Evolutionary conservation across 116 monocot genomes (phyloP).

Genomic region (Iris pallida): DNA sequence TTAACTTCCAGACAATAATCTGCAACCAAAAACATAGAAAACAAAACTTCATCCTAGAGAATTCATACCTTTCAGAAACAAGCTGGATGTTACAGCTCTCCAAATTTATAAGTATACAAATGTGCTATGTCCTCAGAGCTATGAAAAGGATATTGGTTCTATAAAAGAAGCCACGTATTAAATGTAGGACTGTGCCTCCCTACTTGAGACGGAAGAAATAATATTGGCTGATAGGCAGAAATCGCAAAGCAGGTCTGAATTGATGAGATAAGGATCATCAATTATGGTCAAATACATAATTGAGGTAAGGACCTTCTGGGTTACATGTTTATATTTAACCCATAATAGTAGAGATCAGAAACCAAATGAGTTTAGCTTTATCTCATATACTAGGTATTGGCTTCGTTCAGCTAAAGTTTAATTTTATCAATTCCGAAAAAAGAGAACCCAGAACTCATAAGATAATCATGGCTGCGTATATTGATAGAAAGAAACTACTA

Average conservation of each 20-base stretch:
- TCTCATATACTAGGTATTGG: too few species aligned
- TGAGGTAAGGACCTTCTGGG: too few species aligned
- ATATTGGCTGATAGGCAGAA: background rate
- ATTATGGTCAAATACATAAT: too few species aligned
- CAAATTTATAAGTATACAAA: background rate
- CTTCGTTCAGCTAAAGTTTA: too few species aligned
- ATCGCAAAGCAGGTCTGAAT: background rate
- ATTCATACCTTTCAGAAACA: background rate
- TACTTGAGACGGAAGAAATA: background rate
- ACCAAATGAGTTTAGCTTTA: too few species aligned
- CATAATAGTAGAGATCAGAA: too few species aligned
- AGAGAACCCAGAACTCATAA: too few species aligned
- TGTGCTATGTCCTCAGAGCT: background rate
- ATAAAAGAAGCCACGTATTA: background rate
- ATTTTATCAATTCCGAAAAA: too few species aligned
- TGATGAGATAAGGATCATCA: background rate
- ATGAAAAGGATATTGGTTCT: too few species aligned
- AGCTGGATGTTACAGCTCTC: background rate
- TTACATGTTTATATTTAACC: too few species aligned
- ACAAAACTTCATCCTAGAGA: background rate
- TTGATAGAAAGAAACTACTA: too few species aligned
- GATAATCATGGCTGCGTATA: too few species aligned
- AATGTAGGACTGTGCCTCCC: background rate
- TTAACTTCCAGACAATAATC: constrained; percentile 86
- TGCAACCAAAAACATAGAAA: constrained; percentile 18